Base-by-base conservation (phyloP, 2,329 filamentous ascomycete genomes). In the Aspergillus uvarum region DNA sequence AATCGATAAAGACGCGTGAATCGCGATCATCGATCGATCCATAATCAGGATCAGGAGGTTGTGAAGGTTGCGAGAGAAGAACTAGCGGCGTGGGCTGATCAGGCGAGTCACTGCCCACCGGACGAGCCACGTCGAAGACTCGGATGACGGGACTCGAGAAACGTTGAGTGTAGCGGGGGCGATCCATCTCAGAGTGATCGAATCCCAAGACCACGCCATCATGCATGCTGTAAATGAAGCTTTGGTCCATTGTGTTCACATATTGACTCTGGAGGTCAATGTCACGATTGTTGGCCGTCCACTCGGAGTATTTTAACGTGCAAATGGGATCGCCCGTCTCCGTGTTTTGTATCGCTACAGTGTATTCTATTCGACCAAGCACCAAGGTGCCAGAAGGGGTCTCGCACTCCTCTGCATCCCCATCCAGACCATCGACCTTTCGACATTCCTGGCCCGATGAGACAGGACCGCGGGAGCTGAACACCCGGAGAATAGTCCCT, bases 281-380 rank as follows among this genome's bases (percentile, higher is more conserved):
- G 75, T 99, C 94, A 62, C 88, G 90, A 60, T 89, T 96, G 75
- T 99, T 99, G 14, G 93, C 91, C 0, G 87, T 88, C 95, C 95
- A 99, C 74, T 99, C 95, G 11, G 92, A 90, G 72, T 96, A 99
- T 65, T 87, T 93, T 67, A 99, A 85, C 0, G 91, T 96, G 70
- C 92, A 96, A 63, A 99, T 89, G 7, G 87, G 85, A 60, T 89
- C 85, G 1, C 89, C 88, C 3, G 86, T 88, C 66, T 89, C 85
- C 49, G 83, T 85, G 61, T 91, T 88, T 65, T 92, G 89, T 49
- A 99, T 96, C 58, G 85, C 87, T 61, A 99, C 89, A 5, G 86
- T 94, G 76, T 99, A 99, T 74, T 97, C 92, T 44, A 91, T 92
- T 54, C 91, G 86, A 29, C 92, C 92, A 1, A 97, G 82, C 0